Conservation (phyloP, 1,284 basidiomycete species). For the Papiliotrema laurentii region DNA sequence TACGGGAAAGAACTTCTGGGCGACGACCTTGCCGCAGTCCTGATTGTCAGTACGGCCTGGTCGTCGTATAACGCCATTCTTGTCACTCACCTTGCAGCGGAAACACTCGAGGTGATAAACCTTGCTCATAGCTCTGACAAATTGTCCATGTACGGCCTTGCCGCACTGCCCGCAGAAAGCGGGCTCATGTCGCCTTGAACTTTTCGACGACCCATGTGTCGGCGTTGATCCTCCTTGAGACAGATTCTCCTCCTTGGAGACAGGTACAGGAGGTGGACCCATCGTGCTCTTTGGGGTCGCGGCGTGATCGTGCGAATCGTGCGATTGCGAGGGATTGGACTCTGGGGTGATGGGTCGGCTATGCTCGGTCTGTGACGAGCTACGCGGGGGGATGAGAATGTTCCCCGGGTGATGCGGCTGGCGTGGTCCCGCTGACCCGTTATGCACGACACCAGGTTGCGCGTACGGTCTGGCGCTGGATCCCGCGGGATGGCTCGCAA, state of each 20-base stretch:
- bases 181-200: constrained; percentile 19
- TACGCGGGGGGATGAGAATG: constrained; percentile 5
- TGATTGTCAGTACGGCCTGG: constrained; percentile 50
- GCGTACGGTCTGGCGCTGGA: too few species aligned
- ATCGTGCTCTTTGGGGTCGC: not conserved
- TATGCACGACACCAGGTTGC: too few species aligned
- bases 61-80: not conserved
- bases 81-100: constrained; percentile 75
- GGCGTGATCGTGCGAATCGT: not conserved
- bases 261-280: not conserved
- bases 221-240: constrained; percentile 8
- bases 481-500: not conserved
- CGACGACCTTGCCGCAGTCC: constrained; percentile 96
- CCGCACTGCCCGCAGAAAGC: constrained; percentile 46
- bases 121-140: constrained; percentile 89
- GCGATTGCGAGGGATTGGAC: constrained; percentile 9
- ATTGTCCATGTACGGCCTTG: constrained; percentile 63
- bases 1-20: constrained; percentile 98
- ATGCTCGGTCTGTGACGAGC: constrained; percentile 2
- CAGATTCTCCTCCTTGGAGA: not conserved
- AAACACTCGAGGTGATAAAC: constrained; percentile 97
- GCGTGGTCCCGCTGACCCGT: constrained; percentile 2
- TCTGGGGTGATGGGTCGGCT: constrained; percentile 11
- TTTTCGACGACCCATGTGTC: too few species aligned
- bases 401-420: not conserved